Conservation (phyloP, 2,329 filamentous ascomycete species). For the Diaporthe destruens region DNA sequence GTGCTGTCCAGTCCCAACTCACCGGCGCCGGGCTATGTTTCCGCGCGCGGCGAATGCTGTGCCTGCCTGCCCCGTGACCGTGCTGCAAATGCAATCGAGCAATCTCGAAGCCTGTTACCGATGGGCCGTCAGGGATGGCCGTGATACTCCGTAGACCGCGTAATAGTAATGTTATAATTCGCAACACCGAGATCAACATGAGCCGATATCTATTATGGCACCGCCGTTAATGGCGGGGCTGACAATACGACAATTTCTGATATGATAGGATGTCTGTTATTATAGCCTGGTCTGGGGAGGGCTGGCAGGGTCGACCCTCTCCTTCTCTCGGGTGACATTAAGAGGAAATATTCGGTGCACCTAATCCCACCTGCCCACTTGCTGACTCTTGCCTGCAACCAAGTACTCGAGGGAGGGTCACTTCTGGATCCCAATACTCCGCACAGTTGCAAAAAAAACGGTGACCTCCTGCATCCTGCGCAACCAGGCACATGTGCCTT, state of each 20-base stretch:
- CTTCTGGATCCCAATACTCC: constrained; percentile 32
- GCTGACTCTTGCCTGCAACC: constrained; percentile 21
- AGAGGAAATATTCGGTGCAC: constrained; percentile 25
- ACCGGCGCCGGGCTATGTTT: neutral
- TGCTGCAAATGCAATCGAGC: constrained; percentile 25
- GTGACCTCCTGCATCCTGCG: constrained; percentile 34
- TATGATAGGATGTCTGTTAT: constrained; percentile 24
- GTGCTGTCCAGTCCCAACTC: constrained; percentile 4
- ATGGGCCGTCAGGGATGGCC: constrained; percentile 26
- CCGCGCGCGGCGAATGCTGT: constrained; percentile 17
- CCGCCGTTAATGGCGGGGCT: constrained; percentile 16
- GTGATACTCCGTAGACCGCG: constrained; percentile 25
- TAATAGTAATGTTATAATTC: constrained; percentile 29
- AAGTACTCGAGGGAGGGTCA: constrained; percentile 17
- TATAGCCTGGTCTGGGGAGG: constrained; percentile 9
- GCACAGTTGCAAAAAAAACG: constrained; percentile 23
- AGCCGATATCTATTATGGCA: constrained; percentile 9
- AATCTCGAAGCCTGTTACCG: constrained; percentile 17
- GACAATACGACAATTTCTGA: constrained; percentile 12
- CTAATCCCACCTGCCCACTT: constrained; percentile 26
- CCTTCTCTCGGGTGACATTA: constrained; percentile 22
- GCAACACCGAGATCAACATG: constrained; percentile 25
- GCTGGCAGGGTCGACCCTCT: constrained; percentile 28
- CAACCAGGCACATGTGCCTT: constrained; percentile 38
- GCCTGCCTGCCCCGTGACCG: constrained; percentile 25